These are phyloP conservation scores for Yamadazyma buinensis DNA, from an alignment of 1,139 yeast genomes.

Conservation along the genomic window DNA sequence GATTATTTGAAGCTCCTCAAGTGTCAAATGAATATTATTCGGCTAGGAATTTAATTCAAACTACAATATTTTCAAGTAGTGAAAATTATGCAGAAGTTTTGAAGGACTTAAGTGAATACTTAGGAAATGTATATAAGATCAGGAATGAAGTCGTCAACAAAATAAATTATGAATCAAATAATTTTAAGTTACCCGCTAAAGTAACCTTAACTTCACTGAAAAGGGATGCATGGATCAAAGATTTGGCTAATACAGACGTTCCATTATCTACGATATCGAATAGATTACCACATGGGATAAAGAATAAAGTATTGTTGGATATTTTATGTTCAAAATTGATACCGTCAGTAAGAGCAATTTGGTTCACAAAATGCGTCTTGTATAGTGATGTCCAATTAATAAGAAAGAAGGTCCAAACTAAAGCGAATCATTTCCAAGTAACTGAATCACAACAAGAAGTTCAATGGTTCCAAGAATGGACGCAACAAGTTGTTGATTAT, in stretches of 20 bases:
- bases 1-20: conserved; percentile 52
- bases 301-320: conserved; percentile 69
- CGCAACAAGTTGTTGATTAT: conserved; percentile 67
- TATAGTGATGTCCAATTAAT: conserved; percentile 74
- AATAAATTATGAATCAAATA: conserved; percentile 47
- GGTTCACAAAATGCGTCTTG: conserved; percentile 87
- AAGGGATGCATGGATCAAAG: conserved; percentile 79
- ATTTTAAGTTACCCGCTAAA: conserved; percentile 76
- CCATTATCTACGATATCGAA: conserved; percentile 67
- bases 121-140: conserved; percentile 62
- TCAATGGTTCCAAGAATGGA: conserved; percentile 85
- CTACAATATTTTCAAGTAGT: conserved; percentile 37
- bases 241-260: conserved; percentile 62
- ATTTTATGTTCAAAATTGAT: conserved; percentile 62
- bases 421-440: conserved; percentile 5
- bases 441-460: conserved; percentile 27
- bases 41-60: conserved; percentile 49
- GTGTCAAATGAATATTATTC: conserved; percentile 51
- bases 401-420: conserved; percentile 43
- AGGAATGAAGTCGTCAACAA: conserved; percentile 64
- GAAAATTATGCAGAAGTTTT: conserved; percentile 37
- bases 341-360: conserved; percentile 75
- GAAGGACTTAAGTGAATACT: conserved; percentile 41
- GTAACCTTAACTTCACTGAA: conserved; percentile 87
- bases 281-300: conserved; percentile 88